A percentile compares a stretch with the other conserved stretches of the same genome.
Conservation (phyloP, 2,329 filamentous ascomycete genomes). For the Alternaria incomplexa region DNA sequence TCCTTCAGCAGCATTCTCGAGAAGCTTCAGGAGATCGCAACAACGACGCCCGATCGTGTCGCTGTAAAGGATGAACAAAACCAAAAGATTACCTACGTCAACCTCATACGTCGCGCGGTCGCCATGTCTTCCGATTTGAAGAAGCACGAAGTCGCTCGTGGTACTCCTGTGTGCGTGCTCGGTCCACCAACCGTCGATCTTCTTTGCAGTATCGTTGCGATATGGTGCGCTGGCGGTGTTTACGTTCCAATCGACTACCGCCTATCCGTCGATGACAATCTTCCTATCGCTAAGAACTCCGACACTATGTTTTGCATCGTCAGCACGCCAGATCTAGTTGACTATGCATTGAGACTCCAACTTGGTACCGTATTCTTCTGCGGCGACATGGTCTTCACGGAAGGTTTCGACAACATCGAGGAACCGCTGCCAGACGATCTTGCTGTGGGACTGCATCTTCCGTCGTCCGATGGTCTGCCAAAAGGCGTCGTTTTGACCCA, state of each 20-base stretch:
- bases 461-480: not conserved
- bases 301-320: not conserved
- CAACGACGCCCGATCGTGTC: not conserved
- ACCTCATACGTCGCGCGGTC: not conserved
- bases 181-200: conserved; percentile 3
- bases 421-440: conserved; percentile 13
- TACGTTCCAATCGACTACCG: not conserved
- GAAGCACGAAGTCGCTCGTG: not conserved
- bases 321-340: not conserved
- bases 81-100: not conserved
- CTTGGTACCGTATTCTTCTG: not conserved
- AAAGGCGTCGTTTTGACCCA: not conserved
- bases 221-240: not conserved
- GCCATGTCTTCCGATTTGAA: conserved; percentile 2
- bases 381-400: not conserved
- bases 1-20: not conserved
- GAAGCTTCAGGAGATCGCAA: not conserved
- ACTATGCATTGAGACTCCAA: not conserved
- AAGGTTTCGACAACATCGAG: not conserved
- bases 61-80: not conserved
- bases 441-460: conserved; percentile 7
- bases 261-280: not conserved
- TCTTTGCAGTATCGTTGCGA: not conserved
- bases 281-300: not conserved
- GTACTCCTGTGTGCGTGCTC: conserved; percentile 1